phyloP scores from a whole-genome alignment of 176 grass and related monocot species.

The Thalia dealbata region DNA sequence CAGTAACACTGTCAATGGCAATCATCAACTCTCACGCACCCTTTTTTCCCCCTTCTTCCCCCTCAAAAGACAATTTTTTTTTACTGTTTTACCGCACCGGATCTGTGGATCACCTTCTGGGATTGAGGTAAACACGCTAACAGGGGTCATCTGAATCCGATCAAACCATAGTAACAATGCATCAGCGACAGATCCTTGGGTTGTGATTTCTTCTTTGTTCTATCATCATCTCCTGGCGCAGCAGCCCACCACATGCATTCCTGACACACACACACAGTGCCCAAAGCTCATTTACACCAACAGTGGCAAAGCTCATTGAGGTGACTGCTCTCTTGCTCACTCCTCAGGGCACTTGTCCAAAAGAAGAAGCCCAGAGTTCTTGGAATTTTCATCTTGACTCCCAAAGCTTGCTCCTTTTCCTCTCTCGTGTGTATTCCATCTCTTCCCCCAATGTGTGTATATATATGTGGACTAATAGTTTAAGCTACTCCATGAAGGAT shows the following conservation, averaged over 20 bases:
- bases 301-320: neutral
- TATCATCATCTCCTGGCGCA: neutral
- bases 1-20: neutral
- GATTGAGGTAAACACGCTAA: too few species aligned
- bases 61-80: neutral
- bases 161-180: neutral
- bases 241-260: neutral
- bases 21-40: neutral
- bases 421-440: too few species aligned
- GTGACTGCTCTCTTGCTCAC: neutral
- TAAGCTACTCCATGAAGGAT: too few species aligned
- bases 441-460: too few species aligned
- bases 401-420: neutral
- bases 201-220: too few species aligned
- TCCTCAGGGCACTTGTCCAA: neutral
- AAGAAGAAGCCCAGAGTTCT: neutral
- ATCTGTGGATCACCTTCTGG: too few species aligned
- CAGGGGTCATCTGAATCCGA: neutral
- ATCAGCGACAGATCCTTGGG: neutral
- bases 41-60: neutral
- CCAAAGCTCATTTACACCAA: neutral
- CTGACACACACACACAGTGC: neutral
- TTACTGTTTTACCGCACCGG: neutral
- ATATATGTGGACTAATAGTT: too few species aligned
- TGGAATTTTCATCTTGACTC: slow-evolving; percentile 2